These are phyloP conservation scores for Candida succiphila DNA, from an alignment of 805 yeast species.

Conservation along the genomic window DNA sequence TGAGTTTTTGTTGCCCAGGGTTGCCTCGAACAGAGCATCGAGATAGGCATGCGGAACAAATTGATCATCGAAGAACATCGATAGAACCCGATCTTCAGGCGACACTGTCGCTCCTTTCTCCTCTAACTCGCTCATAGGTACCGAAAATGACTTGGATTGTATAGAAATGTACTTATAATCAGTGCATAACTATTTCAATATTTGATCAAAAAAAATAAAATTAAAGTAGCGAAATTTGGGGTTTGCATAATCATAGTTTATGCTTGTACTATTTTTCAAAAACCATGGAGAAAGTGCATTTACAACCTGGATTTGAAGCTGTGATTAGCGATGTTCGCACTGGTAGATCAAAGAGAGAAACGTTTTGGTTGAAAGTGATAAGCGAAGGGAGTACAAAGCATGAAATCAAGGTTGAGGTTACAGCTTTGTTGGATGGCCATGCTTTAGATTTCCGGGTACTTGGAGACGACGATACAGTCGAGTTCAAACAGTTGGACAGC, in stretches of 20 bases:
- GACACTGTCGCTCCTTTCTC: constrained; percentile 1
- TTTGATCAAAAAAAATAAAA: too few species aligned
- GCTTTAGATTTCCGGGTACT: too few species aligned
- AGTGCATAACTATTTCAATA: too few species aligned
- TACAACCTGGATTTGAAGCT: constrained; percentile 11
- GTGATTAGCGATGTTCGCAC: constrained; percentile 7
- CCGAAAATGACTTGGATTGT: too few species aligned
- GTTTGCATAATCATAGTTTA: too few species aligned
- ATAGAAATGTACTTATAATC: too few species aligned
- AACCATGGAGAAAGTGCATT: constrained; percentile 2
- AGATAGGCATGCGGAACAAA: constrained; percentile 58
- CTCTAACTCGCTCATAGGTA: neutral
- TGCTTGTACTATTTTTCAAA: too few species aligned
- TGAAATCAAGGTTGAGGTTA: too few species aligned
- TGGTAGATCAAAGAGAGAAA: constrained; percentile 2
- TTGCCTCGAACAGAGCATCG: constrained; percentile 46
- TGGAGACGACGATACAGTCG: too few species aligned
- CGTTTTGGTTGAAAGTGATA: constrained; percentile 4
- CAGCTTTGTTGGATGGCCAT: too few species aligned
- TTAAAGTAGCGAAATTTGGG: too few species aligned
- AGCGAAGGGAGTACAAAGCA: neutral
- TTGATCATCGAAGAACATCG: constrained; percentile 60
- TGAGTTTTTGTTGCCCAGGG: constrained; percentile 13
- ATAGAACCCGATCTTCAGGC: constrained; percentile 31
- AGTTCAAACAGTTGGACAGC: too few species aligned